Evolutionary conservation across 106 monocot genomes (phyloP).

Genomic region (Agapanthus africanus): DNA sequence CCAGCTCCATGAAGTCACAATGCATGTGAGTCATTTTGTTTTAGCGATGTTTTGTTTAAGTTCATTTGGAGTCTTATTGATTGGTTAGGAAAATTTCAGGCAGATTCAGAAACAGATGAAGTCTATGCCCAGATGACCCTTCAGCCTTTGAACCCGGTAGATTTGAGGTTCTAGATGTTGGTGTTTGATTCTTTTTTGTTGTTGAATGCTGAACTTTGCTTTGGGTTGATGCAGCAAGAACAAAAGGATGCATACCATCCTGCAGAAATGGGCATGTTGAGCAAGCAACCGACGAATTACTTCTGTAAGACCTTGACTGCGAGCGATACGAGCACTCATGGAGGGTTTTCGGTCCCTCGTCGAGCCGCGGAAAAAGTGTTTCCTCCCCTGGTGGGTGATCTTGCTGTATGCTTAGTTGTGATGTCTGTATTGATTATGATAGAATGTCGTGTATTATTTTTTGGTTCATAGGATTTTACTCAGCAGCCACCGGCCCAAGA

Average conservation of each 20-base stretch:
- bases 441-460: not conserved
- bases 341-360: constrained; percentile 96
- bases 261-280: constrained; percentile 73
- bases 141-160: constrained; percentile 52
- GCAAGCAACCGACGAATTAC: constrained; percentile 97
- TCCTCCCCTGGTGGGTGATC: constrained; percentile 74
- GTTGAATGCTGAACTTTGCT: not conserved
- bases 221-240: constrained; percentile 57
- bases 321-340: constrained; percentile 97
- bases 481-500: constrained; percentile 29
- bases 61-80: constrained; percentile 2
- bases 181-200: not conserved
- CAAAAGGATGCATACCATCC: constrained; percentile 80
- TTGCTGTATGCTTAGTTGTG: not conserved
- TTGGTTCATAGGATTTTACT: constrained; percentile 27
- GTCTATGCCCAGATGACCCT: constrained; percentile 30
- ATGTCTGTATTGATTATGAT: constrained; percentile 5
- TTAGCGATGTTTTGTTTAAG: not conserved
- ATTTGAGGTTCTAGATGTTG: no score
- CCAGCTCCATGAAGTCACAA: constrained; percentile 89
- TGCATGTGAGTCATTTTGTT: constrained; percentile 58
- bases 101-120: constrained; percentile 25
- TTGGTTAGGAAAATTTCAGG: constrained; percentile 14
- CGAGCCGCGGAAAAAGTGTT: constrained; percentile 98
- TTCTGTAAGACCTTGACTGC: constrained; percentile 99